These are phyloP conservation scores for Oemleria cerasiformis DNA, from an alignment of 306 rosid species.

Conservation along the genomic window DNA sequence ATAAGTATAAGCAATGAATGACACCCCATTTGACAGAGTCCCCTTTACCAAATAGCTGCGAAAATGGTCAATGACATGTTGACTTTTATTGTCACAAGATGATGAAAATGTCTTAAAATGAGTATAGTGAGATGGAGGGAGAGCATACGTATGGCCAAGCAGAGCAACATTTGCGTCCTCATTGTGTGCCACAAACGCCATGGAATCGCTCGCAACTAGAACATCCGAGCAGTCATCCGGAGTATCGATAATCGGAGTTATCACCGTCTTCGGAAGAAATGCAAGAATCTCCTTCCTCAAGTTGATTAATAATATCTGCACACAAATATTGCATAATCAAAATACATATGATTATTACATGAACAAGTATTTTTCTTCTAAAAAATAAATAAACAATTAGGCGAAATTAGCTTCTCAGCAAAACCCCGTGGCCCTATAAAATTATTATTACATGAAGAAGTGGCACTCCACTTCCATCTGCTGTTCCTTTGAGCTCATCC, in stretches of 20 bases:
- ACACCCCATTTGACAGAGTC: constrained; percentile 46
- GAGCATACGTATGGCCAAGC: constrained; percentile 67
- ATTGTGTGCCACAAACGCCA: constrained; percentile 82
- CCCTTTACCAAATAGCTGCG: constrained; percentile 73
- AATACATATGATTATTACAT: constrained; percentile 42
- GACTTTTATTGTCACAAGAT: not conserved
- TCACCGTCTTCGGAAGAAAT: constrained; percentile 50
- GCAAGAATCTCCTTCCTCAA: constrained; percentile 84
- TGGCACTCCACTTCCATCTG: constrained; percentile 68
- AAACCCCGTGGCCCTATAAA: no score
- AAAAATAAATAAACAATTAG: no score
- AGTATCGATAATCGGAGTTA: constrained; percentile 21
- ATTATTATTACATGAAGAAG: constrained; percentile 60
- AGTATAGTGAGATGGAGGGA: not conserved
- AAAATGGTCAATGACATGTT: not conserved
- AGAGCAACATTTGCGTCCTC: constrained; percentile 82
- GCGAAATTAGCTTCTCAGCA: no score
- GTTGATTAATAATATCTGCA: constrained; percentile 70
- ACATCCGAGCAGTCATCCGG: constrained; percentile 76
- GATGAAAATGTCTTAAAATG: not conserved
- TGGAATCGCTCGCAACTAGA: constrained; percentile 59
- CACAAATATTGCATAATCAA: constrained; percentile 3
- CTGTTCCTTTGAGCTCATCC: constrained; percentile 69
- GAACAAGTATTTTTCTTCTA: constrained; percentile 29
- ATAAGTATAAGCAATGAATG: constrained; percentile 70